Conservation (phyloP, 2,329 filamentous ascomycete genomes). For the Arachnomyces sp. region DNA sequence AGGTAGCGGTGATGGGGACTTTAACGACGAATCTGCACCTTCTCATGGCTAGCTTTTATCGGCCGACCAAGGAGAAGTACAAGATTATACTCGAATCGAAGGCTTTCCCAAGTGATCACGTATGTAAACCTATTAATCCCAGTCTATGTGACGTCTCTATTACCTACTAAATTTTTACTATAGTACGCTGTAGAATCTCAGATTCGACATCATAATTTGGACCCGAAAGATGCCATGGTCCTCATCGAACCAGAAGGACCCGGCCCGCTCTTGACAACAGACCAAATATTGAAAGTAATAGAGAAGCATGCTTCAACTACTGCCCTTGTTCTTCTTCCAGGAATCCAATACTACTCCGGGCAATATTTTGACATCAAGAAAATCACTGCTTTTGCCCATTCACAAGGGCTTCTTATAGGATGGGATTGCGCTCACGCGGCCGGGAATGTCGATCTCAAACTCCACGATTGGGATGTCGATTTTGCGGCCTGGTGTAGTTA, state of each 20-base stretch:
- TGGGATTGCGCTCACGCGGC: constrained; percentile 87
- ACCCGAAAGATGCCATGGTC: constrained; percentile 63
- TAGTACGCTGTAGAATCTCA: constrained; percentile 81
- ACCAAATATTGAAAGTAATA: constrained; percentile 64
- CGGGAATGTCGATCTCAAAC: constrained; percentile 69
- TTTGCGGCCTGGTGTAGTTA: constrained; percentile 92
- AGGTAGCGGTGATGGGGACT: constrained; percentile 84
- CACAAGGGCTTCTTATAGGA: constrained; percentile 63
- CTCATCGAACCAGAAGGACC: constrained; percentile 59
- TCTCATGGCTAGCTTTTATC: constrained; percentile 77
- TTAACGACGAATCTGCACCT: constrained; percentile 76
- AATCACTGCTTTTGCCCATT: constrained; percentile 71
- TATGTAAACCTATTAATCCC: constrained; percentile 29
- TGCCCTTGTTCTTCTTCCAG: constrained; percentile 72
- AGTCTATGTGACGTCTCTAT: background rate
- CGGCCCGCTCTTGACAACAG: constrained; percentile 58
- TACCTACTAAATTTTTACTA: constrained; percentile 7
- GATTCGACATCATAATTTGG: constrained; percentile 60
- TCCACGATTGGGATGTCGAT: constrained; percentile 87
- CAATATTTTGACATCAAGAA: constrained; percentile 75
- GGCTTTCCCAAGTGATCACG: constrained; percentile 81
- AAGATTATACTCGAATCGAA: constrained; percentile 87
- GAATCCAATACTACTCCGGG: constrained; percentile 87
- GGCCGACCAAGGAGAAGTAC: constrained; percentile 55
- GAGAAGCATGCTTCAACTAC: constrained; percentile 65